A percentile compares a stretch with the other conserved stretches of the same genome.
These are phyloP conservation scores for Gnetum montanum DNA, from an alignment of 75 land plant species.

Conservation along the genomic window DNA sequence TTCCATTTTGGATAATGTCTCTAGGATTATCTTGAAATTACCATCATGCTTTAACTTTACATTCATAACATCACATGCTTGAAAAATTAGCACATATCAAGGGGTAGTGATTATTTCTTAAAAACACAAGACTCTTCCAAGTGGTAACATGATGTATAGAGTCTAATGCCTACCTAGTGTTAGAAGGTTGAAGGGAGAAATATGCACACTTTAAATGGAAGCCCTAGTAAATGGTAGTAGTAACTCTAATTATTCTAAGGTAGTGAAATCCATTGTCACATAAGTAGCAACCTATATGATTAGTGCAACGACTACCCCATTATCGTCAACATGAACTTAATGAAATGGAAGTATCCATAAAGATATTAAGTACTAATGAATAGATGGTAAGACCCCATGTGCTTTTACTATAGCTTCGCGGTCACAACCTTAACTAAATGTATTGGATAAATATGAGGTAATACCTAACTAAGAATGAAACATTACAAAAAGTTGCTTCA, in stretches of 20 bases:
- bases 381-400: background rate
- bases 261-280: background rate
- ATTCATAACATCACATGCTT: too few species aligned
- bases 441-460: too few species aligned
- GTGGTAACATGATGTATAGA: background rate
- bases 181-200: too few species aligned
- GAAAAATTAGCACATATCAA: background rate
- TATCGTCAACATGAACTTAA: background rate
- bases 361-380: background rate
- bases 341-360: constrained; percentile 3
- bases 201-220: too few species aligned
- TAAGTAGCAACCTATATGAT: constrained; percentile 5
- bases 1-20: background rate
- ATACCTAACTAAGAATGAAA: too few species aligned
- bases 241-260: too few species aligned
- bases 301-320: background rate
- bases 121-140: background rate
- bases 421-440: too few species aligned
- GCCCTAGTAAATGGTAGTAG: too few species aligned
- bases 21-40: too few species aligned
- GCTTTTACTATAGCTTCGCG: background rate
- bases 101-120: background rate
- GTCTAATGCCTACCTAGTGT: too few species aligned
- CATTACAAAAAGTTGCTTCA: too few species aligned
- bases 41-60: too few species aligned